Base-by-base conservation (phyloP, 1,284 basidiomycete species). In the Sanghuangporus baumii region DNA sequence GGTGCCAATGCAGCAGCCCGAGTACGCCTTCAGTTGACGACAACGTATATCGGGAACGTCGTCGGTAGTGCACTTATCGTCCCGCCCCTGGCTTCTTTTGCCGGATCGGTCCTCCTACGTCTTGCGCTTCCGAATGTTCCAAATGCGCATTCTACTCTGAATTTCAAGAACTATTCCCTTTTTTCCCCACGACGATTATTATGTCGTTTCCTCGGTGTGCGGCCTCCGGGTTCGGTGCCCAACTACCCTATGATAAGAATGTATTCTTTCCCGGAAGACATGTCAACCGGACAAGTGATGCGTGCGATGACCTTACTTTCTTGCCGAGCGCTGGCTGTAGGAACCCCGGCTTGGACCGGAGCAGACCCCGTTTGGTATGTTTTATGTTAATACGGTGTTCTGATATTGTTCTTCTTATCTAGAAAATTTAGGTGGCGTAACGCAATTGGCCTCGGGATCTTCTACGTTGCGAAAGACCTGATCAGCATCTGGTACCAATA, bases 281-380 rank as follows among this genome's bases (percentile, higher is more conserved):
- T 57, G 57, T 31, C 34, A 18, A 40, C 51, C 34, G 50, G 52
- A 61, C 68, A 62, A 47, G 67, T 66, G 61, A 59, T 70, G 5
- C 72, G 72, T 16, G 65, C 75, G 34, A 73, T 73, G n/a, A 60
- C 80, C 36, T 72, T 73, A 63, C 67, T 81, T 47, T 75, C 78
- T 1, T 65, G 82, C 65, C 75, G 79, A 43, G 73, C 82, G 8
- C 73, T 85, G 0, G 81, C 80, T 74, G 78, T 81, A 16, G 86
- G 85, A 20, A 82, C 83, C 12, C 77, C 76, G 62, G 77, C 78
- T 6, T 90, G 84, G 86, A 76, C 78, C 6, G 82, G 84, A 65
- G 78, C 80, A 55, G 88, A 91, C 71, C 89, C 88, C 11, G 86
- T 91, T 9, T 91, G 89, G 88, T 86, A 60, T 59, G 78, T 69